Evolutionary conservation across 768 basidiomycete species (phyloP).

Genomic region (Sarcodon sp.): DNA sequence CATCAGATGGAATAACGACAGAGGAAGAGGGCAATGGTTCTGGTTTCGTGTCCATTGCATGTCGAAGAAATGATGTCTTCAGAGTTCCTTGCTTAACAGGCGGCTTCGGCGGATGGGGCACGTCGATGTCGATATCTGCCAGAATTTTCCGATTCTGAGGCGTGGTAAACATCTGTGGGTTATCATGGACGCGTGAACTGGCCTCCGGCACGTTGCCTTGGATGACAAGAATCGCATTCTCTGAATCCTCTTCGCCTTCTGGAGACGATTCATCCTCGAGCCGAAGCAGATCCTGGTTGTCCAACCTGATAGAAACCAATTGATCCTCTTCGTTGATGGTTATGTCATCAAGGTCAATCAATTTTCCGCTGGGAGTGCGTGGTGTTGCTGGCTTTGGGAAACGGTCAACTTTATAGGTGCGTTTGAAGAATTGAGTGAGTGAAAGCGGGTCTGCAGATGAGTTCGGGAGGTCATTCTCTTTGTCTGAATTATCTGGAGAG

Average conservation of each 20-base stretch:
- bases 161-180: not conserved
- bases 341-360: constrained; percentile 18
- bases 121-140: not conserved
- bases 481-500: constrained; percentile 18
- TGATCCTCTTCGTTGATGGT: constrained; percentile 6
- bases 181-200: no score
- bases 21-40: not conserved
- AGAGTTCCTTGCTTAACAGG: not conserved
- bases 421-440: constrained; percentile 19
- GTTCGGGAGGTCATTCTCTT: constrained; percentile 16
- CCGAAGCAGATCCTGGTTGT: not conserved
- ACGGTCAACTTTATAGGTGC: constrained; percentile 8
- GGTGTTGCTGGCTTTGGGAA: constrained; percentile 5
- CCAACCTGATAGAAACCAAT: not conserved
- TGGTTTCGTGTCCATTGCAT: not conserved
- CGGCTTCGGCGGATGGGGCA: not conserved
- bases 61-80: not conserved
- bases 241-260: no score
- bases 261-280: not conserved
- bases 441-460: constrained; percentile 6
- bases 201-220: no score
- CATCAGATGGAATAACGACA: not conserved
- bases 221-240: no score
- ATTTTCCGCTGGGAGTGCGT: constrained; percentile 14
- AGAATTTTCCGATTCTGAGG: not conserved